Evolutionary conservation across 805 yeast species (phyloP).

Genomic region (Candida khao-thaluensis): DNA sequence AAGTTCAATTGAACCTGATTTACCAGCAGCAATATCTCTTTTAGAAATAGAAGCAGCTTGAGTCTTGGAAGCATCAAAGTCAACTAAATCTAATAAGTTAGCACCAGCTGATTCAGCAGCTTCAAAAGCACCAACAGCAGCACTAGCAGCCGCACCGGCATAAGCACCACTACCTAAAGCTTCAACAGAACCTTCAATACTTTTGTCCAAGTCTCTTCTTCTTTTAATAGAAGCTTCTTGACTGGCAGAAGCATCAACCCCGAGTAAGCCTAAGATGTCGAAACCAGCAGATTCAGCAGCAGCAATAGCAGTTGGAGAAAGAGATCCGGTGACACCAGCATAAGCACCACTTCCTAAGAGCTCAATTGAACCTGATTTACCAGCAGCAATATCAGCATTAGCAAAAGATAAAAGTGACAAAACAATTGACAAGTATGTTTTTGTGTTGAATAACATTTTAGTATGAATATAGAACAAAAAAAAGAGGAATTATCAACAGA

Average conservation of each 20-base stretch:
- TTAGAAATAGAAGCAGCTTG: constrained; percentile 8
- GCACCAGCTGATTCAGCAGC: constrained; percentile 8
- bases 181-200: not conserved
- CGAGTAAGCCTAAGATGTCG: constrained; percentile 15
- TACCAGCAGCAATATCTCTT: constrained; percentile 11
- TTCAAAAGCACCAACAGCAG: too few relatives aligned
- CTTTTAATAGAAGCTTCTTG: constrained; percentile 10
- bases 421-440: constrained; percentile 20
- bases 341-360: constrained; percentile 7
- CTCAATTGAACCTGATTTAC: not conserved
- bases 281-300: constrained; percentile 15
- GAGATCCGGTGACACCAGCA: constrained; percentile 13
- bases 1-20: constrained; percentile 4
- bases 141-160: constrained; percentile 16
- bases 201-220: not conserved
- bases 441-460: constrained; percentile 20
- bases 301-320: constrained; percentile 7
- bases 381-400: constrained; percentile 9
- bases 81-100: constrained; percentile 1
- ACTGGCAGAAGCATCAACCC: not conserved
- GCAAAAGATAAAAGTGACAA: constrained; percentile 14
- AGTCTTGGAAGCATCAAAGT: constrained; percentile 4
- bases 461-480: too few relatives aligned
- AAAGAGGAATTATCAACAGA: too few relatives aligned
- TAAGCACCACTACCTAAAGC: constrained; percentile 4